Evolutionary conservation across 495 filamentous ascomycete genomes (phyloP).

Genomic region (Trichoderma virens): DNA sequence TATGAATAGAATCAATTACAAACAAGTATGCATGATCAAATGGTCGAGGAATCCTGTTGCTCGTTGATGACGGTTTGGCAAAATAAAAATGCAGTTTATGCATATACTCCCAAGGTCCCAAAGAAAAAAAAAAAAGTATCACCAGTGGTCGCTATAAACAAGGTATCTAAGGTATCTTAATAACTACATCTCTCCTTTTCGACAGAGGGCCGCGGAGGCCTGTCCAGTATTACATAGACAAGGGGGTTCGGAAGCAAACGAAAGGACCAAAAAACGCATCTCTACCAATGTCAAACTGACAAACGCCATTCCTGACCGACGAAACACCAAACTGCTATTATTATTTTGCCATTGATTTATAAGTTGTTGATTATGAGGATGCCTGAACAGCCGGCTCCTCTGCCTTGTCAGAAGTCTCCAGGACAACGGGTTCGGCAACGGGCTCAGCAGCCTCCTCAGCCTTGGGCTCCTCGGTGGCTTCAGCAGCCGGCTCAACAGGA

Average conservation of each 20-base stretch:
- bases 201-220: background rate
- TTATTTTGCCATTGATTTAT: background rate
- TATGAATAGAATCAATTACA: background rate
- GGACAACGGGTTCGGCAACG: background rate
- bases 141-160: conserved; percentile 7
- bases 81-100: background rate
- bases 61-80: background rate
- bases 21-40: background rate
- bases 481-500: background rate
- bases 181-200: conserved; percentile 6
- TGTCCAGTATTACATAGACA: conserved; percentile 10
- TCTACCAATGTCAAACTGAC: conserved; percentile 5
- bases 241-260: conserved; percentile 19
- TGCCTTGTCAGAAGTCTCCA: conserved; percentile 7
- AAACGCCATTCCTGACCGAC: conserved; percentile 13
- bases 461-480: conserved; percentile 3
- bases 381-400: conserved; percentile 6
- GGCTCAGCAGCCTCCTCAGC: conserved; percentile 9
- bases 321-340: background rate
- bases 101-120: background rate
- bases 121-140: background rate
- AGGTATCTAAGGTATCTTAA: conserved; percentile 8
- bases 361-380: conserved; percentile 6
- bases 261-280: conserved; percentile 3
- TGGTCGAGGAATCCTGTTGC: background rate